Base-by-base conservation (phyloP, 768 basidiomycete species). In the Filobasidium wieringae region DNA sequence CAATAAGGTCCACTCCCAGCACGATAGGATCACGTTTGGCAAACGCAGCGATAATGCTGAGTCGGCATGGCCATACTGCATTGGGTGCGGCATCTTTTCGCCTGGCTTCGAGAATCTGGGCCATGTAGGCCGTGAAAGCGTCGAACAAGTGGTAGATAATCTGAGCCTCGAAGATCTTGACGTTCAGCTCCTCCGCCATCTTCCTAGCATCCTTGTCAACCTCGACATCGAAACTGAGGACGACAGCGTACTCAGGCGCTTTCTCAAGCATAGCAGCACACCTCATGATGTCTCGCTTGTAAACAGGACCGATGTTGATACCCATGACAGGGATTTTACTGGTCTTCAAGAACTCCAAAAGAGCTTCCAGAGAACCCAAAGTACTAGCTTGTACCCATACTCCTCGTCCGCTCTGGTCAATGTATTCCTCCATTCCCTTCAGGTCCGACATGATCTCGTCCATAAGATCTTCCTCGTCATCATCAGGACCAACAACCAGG, bases 111-210 rank as follows among this genome's bases (percentile, higher is more conserved):
- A 79, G 79, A 54, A 96, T 90, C 75, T 89, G 87, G 59, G 80
- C 80, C 70, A 93, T 93, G 75, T 97, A 97, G 1, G 84, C 87
- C 40, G 84, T 95, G 78, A 97, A 97, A 15, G 89, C 82, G 69
- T 97, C 92, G 71, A 97, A 96, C 43, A 99, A 77, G 72, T 96
- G 93, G 74, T 99, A 99, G 66, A 99, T 97, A 71, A 97, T 96
- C 76, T 36, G 60, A 92, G 93, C 92, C 78, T 85, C 91, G 80
- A 97, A 99, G 65, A 99, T 76, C 63, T 81, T 82, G 68, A 99
- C 85, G 32, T 92, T 92, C 80, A 89, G 85, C 69, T 97, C 91
- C 52, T 92, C 88, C 0, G 95, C 95, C 53, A 92, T 68, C 61
- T 81, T 80, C 68, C 92, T 90, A 1, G 90, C 89, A 34, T 97